phyloP scores from a whole-genome alignment of 2,329 filamentous ascomycete genomes.

The Xylaria sp. region DNA sequence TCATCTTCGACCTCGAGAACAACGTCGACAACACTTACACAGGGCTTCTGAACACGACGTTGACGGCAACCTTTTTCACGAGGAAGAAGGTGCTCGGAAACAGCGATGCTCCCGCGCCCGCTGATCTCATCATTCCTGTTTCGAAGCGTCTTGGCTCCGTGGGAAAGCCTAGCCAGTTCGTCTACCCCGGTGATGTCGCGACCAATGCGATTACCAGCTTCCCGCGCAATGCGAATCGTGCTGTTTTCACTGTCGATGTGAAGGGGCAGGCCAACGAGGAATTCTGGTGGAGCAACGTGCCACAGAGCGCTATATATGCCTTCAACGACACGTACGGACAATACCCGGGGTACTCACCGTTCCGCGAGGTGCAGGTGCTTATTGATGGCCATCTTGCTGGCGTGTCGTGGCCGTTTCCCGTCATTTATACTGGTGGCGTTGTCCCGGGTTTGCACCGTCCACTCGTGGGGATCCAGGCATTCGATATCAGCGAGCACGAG shows the following conservation, averaged over 20 bases:
- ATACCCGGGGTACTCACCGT: constrained; percentile 65
- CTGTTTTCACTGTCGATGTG: constrained; percentile 70
- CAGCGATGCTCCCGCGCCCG: constrained; percentile 38
- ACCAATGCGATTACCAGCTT: constrained; percentile 51
- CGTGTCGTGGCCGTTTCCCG: constrained; percentile 74
- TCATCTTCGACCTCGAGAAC: constrained; percentile 78
- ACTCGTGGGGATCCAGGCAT: constrained; percentile 71
- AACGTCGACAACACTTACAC: constrained; percentile 67
- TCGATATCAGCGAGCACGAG: constrained; percentile 72
- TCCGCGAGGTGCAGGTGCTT: constrained; percentile 70
- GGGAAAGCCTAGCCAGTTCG: constrained; percentile 60
- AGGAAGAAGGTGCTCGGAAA: constrained; percentile 27
- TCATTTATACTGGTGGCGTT: constrained; percentile 66
- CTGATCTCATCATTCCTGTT: constrained; percentile 63
- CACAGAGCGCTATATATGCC: constrained; percentile 52
- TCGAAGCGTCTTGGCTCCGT: constrained; percentile 48
- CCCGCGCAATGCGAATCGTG: constrained; percentile 61
- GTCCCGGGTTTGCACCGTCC: constrained; percentile 73
- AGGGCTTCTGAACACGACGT: constrained; percentile 64
- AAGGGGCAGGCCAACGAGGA: constrained; percentile 73
- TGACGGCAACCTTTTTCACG: constrained; percentile 67
- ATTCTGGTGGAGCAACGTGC: constrained; percentile 80
- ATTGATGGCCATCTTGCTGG: constrained; percentile 71
- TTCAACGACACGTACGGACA: constrained; percentile 54
- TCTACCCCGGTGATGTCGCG: constrained; percentile 57